Conservation (phyloP, 148 eudicot genomes). For the Euryodendron excelsum region DNA sequence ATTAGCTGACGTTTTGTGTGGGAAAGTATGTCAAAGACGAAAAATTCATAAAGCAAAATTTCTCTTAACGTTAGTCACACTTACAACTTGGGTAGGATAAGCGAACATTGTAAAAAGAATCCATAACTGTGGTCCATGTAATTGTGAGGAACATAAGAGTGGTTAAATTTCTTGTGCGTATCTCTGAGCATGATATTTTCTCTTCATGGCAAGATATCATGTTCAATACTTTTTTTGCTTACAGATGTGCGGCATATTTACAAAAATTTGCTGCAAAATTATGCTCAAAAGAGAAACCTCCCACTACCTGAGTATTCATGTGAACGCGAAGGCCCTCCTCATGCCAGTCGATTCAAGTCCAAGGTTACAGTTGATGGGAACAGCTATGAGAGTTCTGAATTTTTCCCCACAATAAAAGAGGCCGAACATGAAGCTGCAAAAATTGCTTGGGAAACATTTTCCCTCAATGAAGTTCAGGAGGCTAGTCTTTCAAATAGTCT, state of each 20-base stretch:
- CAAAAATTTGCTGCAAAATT: slow-evolving; percentile 66
- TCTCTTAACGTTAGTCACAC: neutral
- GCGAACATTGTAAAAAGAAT: neutral
- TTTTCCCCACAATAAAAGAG: slow-evolving; percentile 57
- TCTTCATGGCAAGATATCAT: neutral
- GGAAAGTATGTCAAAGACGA: neutral
- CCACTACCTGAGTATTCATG: slow-evolving; percentile 51
- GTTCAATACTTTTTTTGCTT: slow-evolving; percentile 2
- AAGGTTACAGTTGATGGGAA: slow-evolving; percentile 57
- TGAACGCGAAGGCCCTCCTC: slow-evolving; percentile 75
- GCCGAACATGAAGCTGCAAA: slow-evolving; percentile 88
- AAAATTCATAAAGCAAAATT: neutral
- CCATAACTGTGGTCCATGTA: neutral
- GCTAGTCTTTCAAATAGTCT: slow-evolving; percentile 29
- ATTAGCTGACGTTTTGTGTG: neutral
- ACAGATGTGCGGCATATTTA: slow-evolving; percentile 52
- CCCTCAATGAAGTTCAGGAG: slow-evolving; percentile 45
- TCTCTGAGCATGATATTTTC: neutral
- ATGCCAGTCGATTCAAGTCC: slow-evolving; percentile 58
- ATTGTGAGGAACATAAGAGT: neutral
- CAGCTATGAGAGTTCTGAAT: slow-evolving; percentile 40
- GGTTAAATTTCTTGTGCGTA: neutral
- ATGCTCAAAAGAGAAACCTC: slow-evolving; percentile 62
- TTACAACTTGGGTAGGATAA: neutral
- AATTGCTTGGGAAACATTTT: slow-evolving; percentile 51